Conservation (phyloP, 2,329 filamentous ascomycete species). For the Clonostachys byssicola region DNA sequence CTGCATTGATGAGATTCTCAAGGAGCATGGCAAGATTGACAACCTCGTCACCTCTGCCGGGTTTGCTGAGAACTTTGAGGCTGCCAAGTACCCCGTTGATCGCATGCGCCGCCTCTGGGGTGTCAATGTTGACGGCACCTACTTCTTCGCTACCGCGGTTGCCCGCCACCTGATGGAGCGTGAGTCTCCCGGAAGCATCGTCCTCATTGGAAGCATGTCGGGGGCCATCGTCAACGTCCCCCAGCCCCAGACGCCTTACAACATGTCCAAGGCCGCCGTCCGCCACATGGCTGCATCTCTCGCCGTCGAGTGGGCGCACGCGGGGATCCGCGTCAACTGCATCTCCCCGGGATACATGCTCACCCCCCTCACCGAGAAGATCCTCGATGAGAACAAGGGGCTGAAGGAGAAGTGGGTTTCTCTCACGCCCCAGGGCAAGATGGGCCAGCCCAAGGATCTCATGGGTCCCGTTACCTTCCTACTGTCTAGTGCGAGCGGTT, state of each 20-base stretch:
- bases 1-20: constrained; percentile 59
- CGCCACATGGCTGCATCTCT: constrained; percentile 82
- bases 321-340: constrained; percentile 88
- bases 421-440: constrained; percentile 87
- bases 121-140: constrained; percentile 91
- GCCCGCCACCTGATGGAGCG: constrained; percentile 86
- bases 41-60: constrained; percentile 93
- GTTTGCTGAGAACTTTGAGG: constrained; percentile 94
- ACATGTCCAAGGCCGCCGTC: constrained; percentile 88
- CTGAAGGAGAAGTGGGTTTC: constrained; percentile 88
- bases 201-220: constrained; percentile 95
- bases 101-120: constrained; percentile 91
- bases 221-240: constrained; percentile 92
- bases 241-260: constrained; percentile 91
- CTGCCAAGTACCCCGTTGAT: constrained; percentile 84
- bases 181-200: constrained; percentile 76
- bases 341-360: constrained; percentile 97
- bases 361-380: constrained; percentile 88
- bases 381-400: constrained; percentile 88
- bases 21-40: constrained; percentile 74
- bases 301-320: constrained; percentile 89
- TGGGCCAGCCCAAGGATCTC: constrained; percentile 86
- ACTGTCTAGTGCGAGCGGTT: constrained; percentile 72
- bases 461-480: constrained; percentile 91
- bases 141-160: constrained; percentile 78